Evolutionary conservation across 345 rosid genomes (phyloP), one percentile per base, ranked within the genome.

Genomic region (Passiflora organensis): DNA sequence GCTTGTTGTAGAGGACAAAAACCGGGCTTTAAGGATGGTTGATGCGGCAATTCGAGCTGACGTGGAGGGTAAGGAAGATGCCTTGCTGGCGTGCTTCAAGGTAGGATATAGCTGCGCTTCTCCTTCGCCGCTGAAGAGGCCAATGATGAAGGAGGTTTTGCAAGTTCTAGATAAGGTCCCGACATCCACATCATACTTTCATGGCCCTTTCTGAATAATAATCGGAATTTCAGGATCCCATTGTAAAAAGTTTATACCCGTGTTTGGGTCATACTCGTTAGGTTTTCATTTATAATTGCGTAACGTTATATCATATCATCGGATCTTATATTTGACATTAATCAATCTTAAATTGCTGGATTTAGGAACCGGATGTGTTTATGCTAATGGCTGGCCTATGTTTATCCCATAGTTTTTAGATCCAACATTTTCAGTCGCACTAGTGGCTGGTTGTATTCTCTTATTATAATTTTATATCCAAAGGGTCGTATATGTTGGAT

Each of bases 51-150:
- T 93, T 32, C 80, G 95, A 24, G 80, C 63, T 9, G 96, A 93
- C 23, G 39, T 93, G 74, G 99, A 86, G 46, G 99, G 94, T 6
- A 89, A 76, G 61, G 96, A 84, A 62, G 94, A 86, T 34, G 82
- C 78, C n/a, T 78, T 89, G 63, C 58, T 89, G 82, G 72, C 91
- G 0, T 86, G 89, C 66, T 81, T 89, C 56, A 89, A 77, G 78
- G 63, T 84, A 56, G 99, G 94, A 20, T 74, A 72, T 50, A 79
- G 77, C 54, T 93, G 99, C 72, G 94, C 95, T 20, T 86, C 89
- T 21, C 95, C 87, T 5, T 17, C 81, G 22, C 82, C 96, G 13
- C 96, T 86, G 20, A 86, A 76, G 79, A 93, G 99, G 68, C 99
- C 96, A 1, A 12, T 74, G 11, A 84, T 93, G 77, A 93, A 84